Evolutionary conservation across 179 eudicot species (phyloP), one percentile per base, ranked within the genome.

Genomic region (Pouteria campechiana): DNA sequence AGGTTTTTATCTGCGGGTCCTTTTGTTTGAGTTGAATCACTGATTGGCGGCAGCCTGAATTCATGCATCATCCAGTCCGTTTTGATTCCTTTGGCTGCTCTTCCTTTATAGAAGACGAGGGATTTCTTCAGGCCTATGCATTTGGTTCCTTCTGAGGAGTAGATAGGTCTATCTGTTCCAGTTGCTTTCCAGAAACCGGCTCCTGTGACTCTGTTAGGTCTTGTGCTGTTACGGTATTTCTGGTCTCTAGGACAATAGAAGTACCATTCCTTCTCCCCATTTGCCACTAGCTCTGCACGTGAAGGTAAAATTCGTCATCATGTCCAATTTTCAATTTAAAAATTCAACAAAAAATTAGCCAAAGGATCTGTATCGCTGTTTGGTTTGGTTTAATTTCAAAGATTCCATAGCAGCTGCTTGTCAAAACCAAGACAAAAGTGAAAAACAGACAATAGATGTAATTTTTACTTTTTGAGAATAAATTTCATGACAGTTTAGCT

Each of bases 11-110:
- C 74, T 1, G 45, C 17, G 48, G 43, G 46, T 57, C 53, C 66
- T 41, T 68, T 72, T 14, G 77, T 50, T 23, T 71, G 50, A 5
- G 43, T 17, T 2, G 61, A 44, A 2, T 72, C 75, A 4, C 40
- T 15, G 18, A 61, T 33, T 17, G 84, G 50, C 49, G 95, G 97
- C 17, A 88, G 76, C 6, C 97, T 84, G 48, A 88, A 88, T 71
- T 88, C 97, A 1, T 88, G 97, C 97, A 88, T 88, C 97, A 88
- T 88, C 97, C 97, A 88, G 35, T 88, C 97, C 13, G 97, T 88
- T 44, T 88, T 88, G 17, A 69, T 74, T 20, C 95, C 97, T 64
- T 63, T 88, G 3, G 97, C 80, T 35, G 97, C 97, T 53, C 88
- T 60, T 44, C 97, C 95, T 43, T 78, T 65, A 67, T 88, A 88